Evolutionary conservation across 2,329 filamentous ascomycete genomes (phyloP).

Genomic region (Diaporthe batatas): DNA sequence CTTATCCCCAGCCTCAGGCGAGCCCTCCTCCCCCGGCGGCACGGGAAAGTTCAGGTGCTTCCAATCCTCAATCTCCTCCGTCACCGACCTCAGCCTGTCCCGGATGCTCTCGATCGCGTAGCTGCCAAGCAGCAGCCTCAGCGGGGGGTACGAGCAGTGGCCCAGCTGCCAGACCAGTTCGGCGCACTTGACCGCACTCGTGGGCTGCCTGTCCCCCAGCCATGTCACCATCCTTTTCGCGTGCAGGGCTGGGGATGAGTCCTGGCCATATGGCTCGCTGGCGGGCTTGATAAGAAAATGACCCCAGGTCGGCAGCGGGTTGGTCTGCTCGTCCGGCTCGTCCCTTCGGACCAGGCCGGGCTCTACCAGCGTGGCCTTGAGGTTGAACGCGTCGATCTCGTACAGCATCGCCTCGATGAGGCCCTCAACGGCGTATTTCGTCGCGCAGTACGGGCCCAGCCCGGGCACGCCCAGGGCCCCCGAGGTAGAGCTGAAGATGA

Average conservation of each 20-base stretch:
- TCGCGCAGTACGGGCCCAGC: slow-evolving; percentile 93
- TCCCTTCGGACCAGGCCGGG: slow-evolving; percentile 90
- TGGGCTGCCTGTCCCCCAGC: slow-evolving; percentile 92
- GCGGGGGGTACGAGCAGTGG: slow-evolving; percentile 93
- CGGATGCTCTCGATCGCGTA: slow-evolving; percentile 97
- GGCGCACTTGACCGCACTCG: slow-evolving; percentile 91
- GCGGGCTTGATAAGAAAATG: slow-evolving; percentile 92
- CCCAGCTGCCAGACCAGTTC: slow-evolving; percentile 95
- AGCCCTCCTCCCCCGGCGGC: slow-evolving; percentile 53
- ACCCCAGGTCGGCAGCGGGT: slow-evolving; percentile 83
- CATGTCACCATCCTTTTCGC: slow-evolving; percentile 93
- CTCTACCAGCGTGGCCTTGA: slow-evolving; percentile 94
- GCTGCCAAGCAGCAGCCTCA: slow-evolving; percentile 87
- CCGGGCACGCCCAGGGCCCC: slow-evolving; percentile 95
- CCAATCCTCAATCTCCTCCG: slow-evolving; percentile 95
- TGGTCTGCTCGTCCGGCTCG: slow-evolving; percentile 72
- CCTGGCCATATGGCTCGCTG: slow-evolving; percentile 82
- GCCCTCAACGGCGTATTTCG: slow-evolving; percentile 96
- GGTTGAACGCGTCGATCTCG: slow-evolving; percentile 90
- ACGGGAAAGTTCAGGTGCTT: slow-evolving; percentile 82
- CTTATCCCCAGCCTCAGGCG: slow-evolving; percentile 47
- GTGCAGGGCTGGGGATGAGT: slow-evolving; percentile 87
- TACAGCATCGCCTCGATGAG: slow-evolving; percentile 97
- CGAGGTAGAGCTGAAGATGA: slow-evolving; percentile 94
- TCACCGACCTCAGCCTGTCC: slow-evolving; percentile 89